Evolutionary conservation across 2,329 filamentous ascomycete species (phyloP), one percentile per base, ranked within the genome.

Genomic region (Samsoniella hepiali): DNA sequence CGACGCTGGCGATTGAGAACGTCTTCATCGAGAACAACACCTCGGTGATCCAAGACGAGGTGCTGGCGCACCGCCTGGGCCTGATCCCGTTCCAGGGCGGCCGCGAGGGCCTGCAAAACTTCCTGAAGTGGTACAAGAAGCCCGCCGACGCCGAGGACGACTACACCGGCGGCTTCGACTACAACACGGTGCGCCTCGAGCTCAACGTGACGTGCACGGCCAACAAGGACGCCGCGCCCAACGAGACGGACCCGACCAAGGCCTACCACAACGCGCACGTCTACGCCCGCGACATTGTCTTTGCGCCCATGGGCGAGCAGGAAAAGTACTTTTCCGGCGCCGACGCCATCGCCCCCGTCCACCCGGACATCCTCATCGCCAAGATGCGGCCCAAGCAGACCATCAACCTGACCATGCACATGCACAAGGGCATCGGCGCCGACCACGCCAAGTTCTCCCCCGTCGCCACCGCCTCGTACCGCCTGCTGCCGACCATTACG

Each of bases 361-460:
- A 98, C 77, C 94, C 94, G 1, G 91, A 97, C 73, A 97, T 99
- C 66, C 81, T 99, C 63, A 88, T 99, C 73, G 93, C 93, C 65
- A 99, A 99, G 81, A 80, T 99, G 76, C 88, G 95, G 34, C 95
- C 96, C 0, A 91, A 90, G 5, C 96, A 99, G 81, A 85, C 87
- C 70, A 91, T 99, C 71, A 84, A 91, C 72, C 81, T 97, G 66
- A 88, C 91, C 68, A 90, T 96, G 84, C 93, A 98, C 81, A 95
- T 94, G 79, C 88, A 96, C 79, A 96, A 97, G 79, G 95, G 96
- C 65, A 88, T 96, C 68, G 95, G 95, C 55, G 87, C 89, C 67
- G 95, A 99, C 77, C 95, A 99, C 76, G 90, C 95, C 70, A 99
- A 99, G 78, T 99, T 95, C 81, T 97, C 92, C 0, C 95, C 95